Conservation (phyloP, 1,284 basidiomycete species). For the Coniferiporia weirii region DNA sequence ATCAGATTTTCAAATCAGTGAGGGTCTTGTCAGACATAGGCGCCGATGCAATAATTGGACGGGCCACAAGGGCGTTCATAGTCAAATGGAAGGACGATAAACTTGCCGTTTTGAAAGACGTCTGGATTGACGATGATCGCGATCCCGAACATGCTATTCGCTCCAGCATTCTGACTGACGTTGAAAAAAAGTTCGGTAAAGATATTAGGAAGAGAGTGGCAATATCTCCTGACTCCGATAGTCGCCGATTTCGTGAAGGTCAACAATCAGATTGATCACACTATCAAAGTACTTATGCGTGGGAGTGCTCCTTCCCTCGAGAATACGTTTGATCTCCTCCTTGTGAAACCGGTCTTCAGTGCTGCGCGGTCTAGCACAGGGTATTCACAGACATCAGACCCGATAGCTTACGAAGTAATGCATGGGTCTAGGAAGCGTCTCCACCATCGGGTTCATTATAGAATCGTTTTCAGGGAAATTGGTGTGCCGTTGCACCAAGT, state of each 20-base stretch:
- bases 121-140: slow-evolving; percentile 3
- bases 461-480: neutral
- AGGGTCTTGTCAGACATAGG: slow-evolving; percentile 1
- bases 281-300: slow-evolving; percentile 1
- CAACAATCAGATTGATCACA: slow-evolving; percentile 1
- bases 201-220: neutral
- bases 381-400: too few relatives aligned
- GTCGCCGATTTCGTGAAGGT: neutral
- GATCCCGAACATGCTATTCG: neutral
- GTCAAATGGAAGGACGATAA: neutral
- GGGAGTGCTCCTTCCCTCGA: neutral
- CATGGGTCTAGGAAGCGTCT: neutral
- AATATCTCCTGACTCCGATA: neutral
- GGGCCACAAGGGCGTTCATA: neutral
- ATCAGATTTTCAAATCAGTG: neutral
- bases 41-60: neutral
- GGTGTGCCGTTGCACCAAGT: neutral
- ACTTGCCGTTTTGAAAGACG: neutral
- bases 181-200: neutral
- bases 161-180: neutral
- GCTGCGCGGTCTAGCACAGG: neutral
- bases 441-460: slow-evolving; percentile 4
- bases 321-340: neutral
- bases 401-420: neutral
- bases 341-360: neutral